Evolutionary conservation across 805 yeast species (phyloP), one percentile per base, ranked within the genome.

Genomic region (Kluyveromyces lactis): DNA sequence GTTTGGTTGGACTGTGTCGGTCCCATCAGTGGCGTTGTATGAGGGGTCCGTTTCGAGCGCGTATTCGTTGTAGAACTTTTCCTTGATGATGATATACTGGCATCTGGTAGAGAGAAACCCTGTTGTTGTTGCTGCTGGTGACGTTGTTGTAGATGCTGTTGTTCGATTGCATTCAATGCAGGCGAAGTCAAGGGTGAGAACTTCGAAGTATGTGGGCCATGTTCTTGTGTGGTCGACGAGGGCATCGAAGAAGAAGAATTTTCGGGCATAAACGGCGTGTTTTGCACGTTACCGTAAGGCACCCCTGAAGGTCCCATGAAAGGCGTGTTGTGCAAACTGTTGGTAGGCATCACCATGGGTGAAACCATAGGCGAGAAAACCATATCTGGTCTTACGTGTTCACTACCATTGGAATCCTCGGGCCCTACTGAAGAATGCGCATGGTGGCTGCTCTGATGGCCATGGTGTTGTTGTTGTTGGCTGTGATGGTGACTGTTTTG

Each of bases 341-440:
- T 27, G 19, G 42, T 33, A 10, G 48, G 48, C 42, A 86, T 75
- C 12, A 77, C 81, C 8, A 83, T 79, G 0, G 94, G 94, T 2
- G 89, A 80, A 1, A 80, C 74, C 44, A 83, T 66, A 0, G 94
- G 92, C 1, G 92, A 83, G 59, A 80, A 83, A 4, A 74, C 74
- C 36, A 74, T 75, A 43, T 75, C 80, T 1, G 81, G 77, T 32
- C 77, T 60, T 2, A 75, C 67, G 40, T 44, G 45, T 8, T 36
- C 31, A 10, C n/a, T 17, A 19, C n/a, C 24, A 6, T 21, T 21
- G 8, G 31, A 6, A n/a, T n/a, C 17, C 17, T 15, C 17, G 12
- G 31, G 17, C 17, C 31, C 26, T n/a, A 4, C 36, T 16, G 6
- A 26, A 12, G 13, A 15, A 17, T n/a, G 38, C 28, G 18, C 17